These are phyloP conservation scores for Athelia psychrophila DNA, from an alignment of 1,284 basidiomycete species.

Conservation along the genomic window DNA sequence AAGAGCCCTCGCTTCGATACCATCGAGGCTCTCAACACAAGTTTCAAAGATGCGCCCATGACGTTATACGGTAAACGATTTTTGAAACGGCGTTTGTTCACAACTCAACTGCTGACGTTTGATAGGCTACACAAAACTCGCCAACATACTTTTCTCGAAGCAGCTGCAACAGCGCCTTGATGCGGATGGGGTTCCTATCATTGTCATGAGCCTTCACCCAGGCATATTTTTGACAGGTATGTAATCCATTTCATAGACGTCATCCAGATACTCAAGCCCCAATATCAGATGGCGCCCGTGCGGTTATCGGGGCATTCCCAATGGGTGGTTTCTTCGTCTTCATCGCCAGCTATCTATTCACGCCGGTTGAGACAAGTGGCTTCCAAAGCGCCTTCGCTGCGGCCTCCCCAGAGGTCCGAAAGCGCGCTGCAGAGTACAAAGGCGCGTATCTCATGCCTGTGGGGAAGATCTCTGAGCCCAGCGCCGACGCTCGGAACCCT, in stretches of 20 bases:
- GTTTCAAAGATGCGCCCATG: background rate
- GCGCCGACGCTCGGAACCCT: too few species aligned
- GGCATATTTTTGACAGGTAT: conserved; percentile 17
- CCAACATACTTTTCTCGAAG: conserved; percentile 33
- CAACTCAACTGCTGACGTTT: background rate
- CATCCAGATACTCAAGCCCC: background rate
- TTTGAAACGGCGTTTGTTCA: background rate
- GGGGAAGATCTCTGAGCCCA: background rate
- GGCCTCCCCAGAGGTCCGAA: background rate
- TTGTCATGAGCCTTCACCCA: conserved; percentile 29
- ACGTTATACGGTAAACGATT: background rate
- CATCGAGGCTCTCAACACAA: background rate
- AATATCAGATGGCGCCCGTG: background rate
- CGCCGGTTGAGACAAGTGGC: too few species aligned
- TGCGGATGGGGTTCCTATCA: conserved; percentile 15
- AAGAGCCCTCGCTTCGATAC: background rate
- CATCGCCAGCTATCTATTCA: background rate
- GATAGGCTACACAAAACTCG: conserved; percentile 38
- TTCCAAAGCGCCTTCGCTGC: background rate
- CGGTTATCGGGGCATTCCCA: background rate
- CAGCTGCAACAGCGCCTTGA: conserved; percentile 37
- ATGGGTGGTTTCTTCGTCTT: background rate
- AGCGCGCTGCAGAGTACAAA: background rate
- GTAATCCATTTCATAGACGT: background rate
- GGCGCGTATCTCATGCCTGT: background rate